Evolutionary conservation across 176 grass and related monocot genomes (phyloP).

Genomic region (Pontederia crassipes): DNA sequence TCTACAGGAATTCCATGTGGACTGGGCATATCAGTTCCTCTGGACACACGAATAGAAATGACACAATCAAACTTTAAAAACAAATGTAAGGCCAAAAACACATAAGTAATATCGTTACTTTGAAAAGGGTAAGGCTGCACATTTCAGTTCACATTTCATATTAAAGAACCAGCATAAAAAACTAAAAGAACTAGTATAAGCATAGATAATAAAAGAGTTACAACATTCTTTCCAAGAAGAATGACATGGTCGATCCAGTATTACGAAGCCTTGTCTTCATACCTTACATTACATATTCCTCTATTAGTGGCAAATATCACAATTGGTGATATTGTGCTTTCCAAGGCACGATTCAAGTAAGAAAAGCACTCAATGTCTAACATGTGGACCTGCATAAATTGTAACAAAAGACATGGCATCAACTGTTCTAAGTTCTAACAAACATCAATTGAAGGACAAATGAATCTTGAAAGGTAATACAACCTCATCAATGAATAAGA

Average conservation of each 20-base stretch:
- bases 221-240: background rate
- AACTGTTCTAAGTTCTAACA: background rate
- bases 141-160: too few species aligned
- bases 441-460: conserved; percentile 2
- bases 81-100: conserved; percentile 5
- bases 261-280: conserved; percentile 1
- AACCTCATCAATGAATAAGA: conserved; percentile 96
- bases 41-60: conserved; percentile 23
- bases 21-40: conserved; percentile 96
- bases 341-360: conserved; percentile 89
- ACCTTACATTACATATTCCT: conserved; percentile 95
- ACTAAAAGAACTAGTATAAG: background rate
- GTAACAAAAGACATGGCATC: background rate
- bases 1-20: conserved; percentile 91
- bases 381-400: conserved; percentile 81
- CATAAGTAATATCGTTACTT: background rate
- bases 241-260: background rate
- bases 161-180: too few species aligned
- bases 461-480: background rate
- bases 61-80: conserved; percentile 8
- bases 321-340: conserved; percentile 77
- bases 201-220: background rate
- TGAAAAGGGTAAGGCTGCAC: too few species aligned
- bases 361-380: conserved; percentile 95
- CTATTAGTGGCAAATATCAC: conserved; percentile 89